Base-by-base conservation (phyloP, 257 asterid species). In the Fraxinus pennsylvanica region DNA sequence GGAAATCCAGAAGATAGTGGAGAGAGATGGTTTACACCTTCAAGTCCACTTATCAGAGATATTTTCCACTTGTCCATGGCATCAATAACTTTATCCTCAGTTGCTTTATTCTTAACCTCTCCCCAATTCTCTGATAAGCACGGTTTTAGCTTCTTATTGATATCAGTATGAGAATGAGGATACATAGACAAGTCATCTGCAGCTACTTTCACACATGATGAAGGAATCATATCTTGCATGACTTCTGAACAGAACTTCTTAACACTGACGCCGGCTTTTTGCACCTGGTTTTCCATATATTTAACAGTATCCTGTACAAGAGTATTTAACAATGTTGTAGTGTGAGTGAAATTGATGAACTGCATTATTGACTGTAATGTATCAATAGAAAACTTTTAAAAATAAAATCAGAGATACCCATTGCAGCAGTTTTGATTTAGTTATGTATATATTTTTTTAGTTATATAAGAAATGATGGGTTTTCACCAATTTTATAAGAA, bases 161-260 rank as follows among this genome's bases (percentile, higher is more conserved):
- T 35, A 69, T 87, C 90, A 74, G 78, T 33, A 35, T 81, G 87
- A 81, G 84, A 82, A 85, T 83, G 80, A 66, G 92, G 85, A 82
- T 82, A 85, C 74, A 82, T 77, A 47, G 91, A 78, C 71, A 83
- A 79, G 83, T 94, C 91, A 32, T 84, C 89, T 32, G 91, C 82
- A 54, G 89, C 84, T 27, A 82, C 83, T 81, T 82, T 88, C 76
- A 78, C 79, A 59, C 78, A 75, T 69, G 89, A 88, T 22, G 84
- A 77, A 35, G 90, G 90, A 45, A 78, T 81, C 79, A 92, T 75
- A 87, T 94, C 97, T 81, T 89, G 85, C 91, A 94, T 75, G 71
- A 92, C 89, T 73, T 92, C 97, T 41, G 94, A 80, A 82, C 81
- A 94, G 85, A 94, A 92, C 79, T 84, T 91, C 89, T 90, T 91